Base-by-base conservation (phyloP, 441 rosid species). In the Francoa sonchifolia region DNA sequence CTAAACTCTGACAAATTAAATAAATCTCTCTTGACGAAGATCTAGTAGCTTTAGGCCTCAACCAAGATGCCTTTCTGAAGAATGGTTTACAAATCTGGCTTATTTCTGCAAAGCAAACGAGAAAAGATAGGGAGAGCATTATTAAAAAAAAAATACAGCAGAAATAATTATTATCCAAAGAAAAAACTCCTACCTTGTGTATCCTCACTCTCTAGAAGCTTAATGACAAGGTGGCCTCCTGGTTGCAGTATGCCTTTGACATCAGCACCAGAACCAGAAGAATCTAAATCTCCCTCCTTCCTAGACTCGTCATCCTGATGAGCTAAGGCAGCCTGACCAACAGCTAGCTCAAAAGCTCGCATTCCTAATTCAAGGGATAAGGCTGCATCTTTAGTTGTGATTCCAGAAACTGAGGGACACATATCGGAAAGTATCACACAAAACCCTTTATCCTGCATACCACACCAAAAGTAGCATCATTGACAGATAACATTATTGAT, bases 41-140 rank as follows among this genome's bases (percentile, higher is more conserved):
- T 69, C 92, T 70, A 32, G 94, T 79, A 37, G 98, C 94, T 71
- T 82, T 89, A 3, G 98, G 95, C 58, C 98, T 73, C 62, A 85
- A 58, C 95, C 82, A 77, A 12, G 94, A 77, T 4, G 88, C 75
- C 71, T 82, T 89, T 48, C 56, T 65, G 54, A 89, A 82, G 21
- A 82, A 68, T 4, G 94, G 80, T 53, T 71, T 77, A 76, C 97
- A 79, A 15, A 82, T 72, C 44, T 39, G 47, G 54, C 58, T 67
- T 54, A 89, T 58, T 51, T 76, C 94, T 85, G 77, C 50, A 61
- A 27, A 45, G 27, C 12, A 30, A 28, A 34, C 31, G 34, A 62
- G 40, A 33, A 14, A 42, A 39, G 19, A 15, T 17, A 14, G 9
- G 20, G 14, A 36, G 10, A 25, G 8, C 42, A 39, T 8, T 10